phyloP scores from a whole-genome alignment of 345 rosid species.

The Erodium maritimum region DNA sequence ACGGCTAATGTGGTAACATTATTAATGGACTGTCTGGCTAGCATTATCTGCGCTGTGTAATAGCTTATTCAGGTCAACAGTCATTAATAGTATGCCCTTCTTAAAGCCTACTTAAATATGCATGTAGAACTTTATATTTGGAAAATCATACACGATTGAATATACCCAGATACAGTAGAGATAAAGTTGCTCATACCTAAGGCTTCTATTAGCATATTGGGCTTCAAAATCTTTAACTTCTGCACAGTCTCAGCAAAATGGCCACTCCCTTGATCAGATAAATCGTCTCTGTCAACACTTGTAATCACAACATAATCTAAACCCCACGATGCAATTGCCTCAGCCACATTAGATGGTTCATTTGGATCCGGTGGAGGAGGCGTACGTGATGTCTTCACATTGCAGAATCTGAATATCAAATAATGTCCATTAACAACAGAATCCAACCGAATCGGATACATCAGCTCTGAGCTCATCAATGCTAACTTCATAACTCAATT shows the following conservation, averaged over 20 bases:
- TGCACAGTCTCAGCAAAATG: conserved; percentile 72
- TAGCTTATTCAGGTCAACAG: not conserved
- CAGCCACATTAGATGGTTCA: conserved; percentile 84
- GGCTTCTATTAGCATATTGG: conserved; percentile 81
- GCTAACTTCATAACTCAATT: not conserved
- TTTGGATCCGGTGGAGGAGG: conserved; percentile 92
- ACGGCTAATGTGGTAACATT: too few species aligned
- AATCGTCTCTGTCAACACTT: conserved; percentile 85
- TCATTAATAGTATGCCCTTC: not conserved
- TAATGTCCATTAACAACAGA: not conserved
- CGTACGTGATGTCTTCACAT: conserved; percentile 88
- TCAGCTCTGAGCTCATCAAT: not conserved
- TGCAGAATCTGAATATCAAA: conserved; percentile 49
- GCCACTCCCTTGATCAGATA: conserved; percentile 76
- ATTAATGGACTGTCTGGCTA: too few species aligned
- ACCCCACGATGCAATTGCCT: conserved; percentile 97
- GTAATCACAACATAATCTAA: conserved; percentile 86
- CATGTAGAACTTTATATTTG: not conserved
- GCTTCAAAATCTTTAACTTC: conserved; percentile 75
- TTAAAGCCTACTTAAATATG: not conserved
- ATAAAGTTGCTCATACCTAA: conserved; percentile 40
- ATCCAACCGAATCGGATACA: not conserved
- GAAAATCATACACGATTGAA: not conserved
- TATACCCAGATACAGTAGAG: not conserved
- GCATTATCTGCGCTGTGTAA: not conserved